Base-by-base conservation (phyloP, 805 yeast genomes). In the Candida sanyiensis region DNA sequence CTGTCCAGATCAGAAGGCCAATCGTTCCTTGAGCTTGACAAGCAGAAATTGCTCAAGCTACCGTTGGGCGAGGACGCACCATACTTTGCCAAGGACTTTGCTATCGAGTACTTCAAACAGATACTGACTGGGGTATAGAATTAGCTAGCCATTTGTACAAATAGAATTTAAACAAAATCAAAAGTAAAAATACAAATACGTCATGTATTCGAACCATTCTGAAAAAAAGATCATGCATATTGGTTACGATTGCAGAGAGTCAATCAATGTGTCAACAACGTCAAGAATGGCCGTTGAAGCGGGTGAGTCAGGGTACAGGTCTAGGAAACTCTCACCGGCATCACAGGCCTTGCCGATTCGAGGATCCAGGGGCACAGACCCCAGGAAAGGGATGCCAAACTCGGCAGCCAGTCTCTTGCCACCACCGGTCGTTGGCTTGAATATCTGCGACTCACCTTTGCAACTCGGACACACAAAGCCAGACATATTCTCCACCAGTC, bases 401-500 rank as follows among this genome's bases (percentile, higher is more conserved):
- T 93, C 99, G 49, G 80, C 64, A 40, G 97, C 93, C 31, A 93
- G 64, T 22, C 77, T 77, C 51, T 75, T 72, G 7, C 97, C 99
- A 16, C 99, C 99, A 12, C 98, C 98, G 0, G 98, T 93, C 2
- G 98, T 93, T 12, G 98, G 86, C 45, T 82, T 80, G 63, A 93
- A 93, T 5, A 93, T 89, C 53, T 80, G 77, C 0, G 95, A 84
- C 61, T 89, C 85, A 7, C 93, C 93, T 46, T 84, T 76, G 62
- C 99, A 93, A 54, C 70, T 77, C 4, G 98, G 98, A 59, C 99
- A 93, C 12, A 93, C 97, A 64, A 93, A 93, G 3, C 98, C 99
- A 7, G 96, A 77, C 99, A 93, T 93, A 59, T 93, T 93, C 58
- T 93, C 99, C 15, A 93, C 97, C 11, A 93, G 62, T 0, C 99